Evolutionary conservation across 2,329 filamentous ascomycete genomes (phyloP).

Genomic region (Verticillium albo-atrum): DNA sequence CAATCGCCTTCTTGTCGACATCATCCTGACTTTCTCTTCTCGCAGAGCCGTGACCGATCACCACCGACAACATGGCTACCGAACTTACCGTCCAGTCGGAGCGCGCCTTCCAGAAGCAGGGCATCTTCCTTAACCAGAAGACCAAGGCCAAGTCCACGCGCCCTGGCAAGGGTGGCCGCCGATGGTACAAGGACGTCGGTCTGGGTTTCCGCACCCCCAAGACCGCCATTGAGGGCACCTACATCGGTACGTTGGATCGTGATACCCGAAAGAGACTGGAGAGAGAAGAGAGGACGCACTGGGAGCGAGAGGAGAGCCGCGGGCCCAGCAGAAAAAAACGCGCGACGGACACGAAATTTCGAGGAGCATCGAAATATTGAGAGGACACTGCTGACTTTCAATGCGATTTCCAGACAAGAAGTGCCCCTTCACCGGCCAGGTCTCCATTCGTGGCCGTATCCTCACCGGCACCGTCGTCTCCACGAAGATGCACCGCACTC

Average conservation of each 20-base stretch:
- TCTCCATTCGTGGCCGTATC: constrained; percentile 99
- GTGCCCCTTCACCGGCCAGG: constrained; percentile 98
- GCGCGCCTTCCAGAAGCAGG: constrained; percentile 99
- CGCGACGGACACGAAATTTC: background rate
- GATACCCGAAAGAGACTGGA: background rate
- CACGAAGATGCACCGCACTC: constrained; percentile 99
- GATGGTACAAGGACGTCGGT: constrained; percentile 99
- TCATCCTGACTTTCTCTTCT: background rate
- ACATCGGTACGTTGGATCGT: constrained; percentile 79
- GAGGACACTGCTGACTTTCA: background rate
- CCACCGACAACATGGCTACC: constrained; percentile 72
- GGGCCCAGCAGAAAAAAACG: background rate
- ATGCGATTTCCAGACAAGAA: constrained; percentile 86
- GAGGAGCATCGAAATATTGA: background rate
- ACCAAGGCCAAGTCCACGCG: constrained; percentile 77
- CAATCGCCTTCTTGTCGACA: background rate
- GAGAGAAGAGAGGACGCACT: background rate
- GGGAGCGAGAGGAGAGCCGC: background rate
- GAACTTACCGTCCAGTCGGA: constrained; percentile 99
- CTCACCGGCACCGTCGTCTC: constrained; percentile 98
- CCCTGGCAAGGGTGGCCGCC: constrained; percentile 86
- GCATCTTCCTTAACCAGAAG: constrained; percentile 99
- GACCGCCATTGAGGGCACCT: constrained; percentile 96
- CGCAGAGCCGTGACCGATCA: constrained; percentile 14
- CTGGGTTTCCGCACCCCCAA: constrained; percentile 98